phyloP scores from a whole-genome alignment of 1,284 basidiomycete genomes.

The Sporisorium iseilematis-ciliati region DNA sequence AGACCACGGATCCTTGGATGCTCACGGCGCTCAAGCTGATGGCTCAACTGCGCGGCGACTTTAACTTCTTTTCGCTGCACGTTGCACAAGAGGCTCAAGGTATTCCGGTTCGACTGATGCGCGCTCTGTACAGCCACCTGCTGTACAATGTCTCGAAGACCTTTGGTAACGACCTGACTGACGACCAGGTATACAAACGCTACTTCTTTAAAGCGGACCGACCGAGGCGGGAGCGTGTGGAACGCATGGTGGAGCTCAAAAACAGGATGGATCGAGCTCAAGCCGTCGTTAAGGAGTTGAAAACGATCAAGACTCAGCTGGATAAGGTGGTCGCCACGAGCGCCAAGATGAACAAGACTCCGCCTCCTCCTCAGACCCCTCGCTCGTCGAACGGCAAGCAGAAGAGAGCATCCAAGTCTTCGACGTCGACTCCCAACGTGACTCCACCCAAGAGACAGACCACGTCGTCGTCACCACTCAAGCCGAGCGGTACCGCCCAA shows the following conservation, averaged over 20 bases:
- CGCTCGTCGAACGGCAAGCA: background rate
- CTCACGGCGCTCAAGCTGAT: conserved; percentile 16
- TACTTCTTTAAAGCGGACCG: conserved; percentile 27
- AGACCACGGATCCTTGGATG: background rate
- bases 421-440: background rate
- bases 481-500: background rate
- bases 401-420: background rate
- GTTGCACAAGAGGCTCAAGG: conserved; percentile 10
- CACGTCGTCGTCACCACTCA: background rate
- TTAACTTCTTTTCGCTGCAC: conserved; percentile 23
- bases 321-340: background rate
- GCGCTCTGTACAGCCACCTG: conserved; percentile 11
- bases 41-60: conserved; percentile 28
- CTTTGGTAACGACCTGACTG: conserved; percentile 4
- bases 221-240: conserved; percentile 12
- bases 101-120: conserved; percentile 12
- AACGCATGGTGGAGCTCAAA: conserved; percentile 2
- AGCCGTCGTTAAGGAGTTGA: conserved; percentile 5
- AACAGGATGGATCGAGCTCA: background rate
- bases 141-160: background rate
- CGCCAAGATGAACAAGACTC: background rate
- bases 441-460: background rate
- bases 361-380: background rate
- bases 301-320: conserved; percentile 3
- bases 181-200: conserved; percentile 17